phyloP scores from a whole-genome alignment of 1,284 basidiomycete genomes.

The Ceratobasidium sp. region DNA sequence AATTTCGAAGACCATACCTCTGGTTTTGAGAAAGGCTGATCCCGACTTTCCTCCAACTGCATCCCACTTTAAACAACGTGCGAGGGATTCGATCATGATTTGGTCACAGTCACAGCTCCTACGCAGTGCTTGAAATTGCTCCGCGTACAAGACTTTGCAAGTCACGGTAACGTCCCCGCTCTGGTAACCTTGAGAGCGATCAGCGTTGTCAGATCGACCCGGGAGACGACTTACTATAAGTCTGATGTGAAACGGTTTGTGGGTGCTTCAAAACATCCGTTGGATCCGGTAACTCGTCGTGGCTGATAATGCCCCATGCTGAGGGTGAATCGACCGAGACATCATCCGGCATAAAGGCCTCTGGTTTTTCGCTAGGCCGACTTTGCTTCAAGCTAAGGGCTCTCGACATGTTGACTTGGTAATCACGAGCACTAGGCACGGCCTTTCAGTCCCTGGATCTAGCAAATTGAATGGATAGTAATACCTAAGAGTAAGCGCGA shows the following conservation, averaged over 20 bases:
- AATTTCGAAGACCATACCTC: constrained; percentile 60
- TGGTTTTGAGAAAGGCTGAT: constrained; percentile 94
- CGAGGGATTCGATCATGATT: constrained; percentile 91
- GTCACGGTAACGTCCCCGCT: constrained; percentile 92
- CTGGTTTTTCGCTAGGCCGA: constrained; percentile 41
- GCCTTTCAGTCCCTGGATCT: background rate
- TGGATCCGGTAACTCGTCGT: constrained; percentile 69
- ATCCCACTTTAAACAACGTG: constrained; percentile 96
- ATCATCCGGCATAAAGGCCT: constrained; percentile 82
- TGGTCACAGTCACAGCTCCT: constrained; percentile 92
- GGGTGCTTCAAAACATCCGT: constrained; percentile 62
- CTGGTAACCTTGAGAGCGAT: constrained; percentile 71
- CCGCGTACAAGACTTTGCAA: constrained; percentile 94
- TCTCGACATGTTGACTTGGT: constrained; percentile 78
- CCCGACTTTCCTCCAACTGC: constrained; percentile 96
- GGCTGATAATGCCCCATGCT: constrained; percentile 85
- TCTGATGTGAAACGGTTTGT: constrained; percentile 43
- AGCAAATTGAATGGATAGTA: background rate
- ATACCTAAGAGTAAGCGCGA: constrained; percentile 91
- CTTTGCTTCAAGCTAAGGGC: constrained; percentile 61
- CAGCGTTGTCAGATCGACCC: background rate
- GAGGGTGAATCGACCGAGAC: constrained; percentile 79
- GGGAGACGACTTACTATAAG: constrained; percentile 42
- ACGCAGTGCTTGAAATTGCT: constrained; percentile 95
- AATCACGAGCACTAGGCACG: constrained; percentile 77